Evolutionary conservation across 75 land plant genomes (phyloP), one percentile per base, ranked within the genome.

Genomic region (Adiantum capillusveneris): DNA sequence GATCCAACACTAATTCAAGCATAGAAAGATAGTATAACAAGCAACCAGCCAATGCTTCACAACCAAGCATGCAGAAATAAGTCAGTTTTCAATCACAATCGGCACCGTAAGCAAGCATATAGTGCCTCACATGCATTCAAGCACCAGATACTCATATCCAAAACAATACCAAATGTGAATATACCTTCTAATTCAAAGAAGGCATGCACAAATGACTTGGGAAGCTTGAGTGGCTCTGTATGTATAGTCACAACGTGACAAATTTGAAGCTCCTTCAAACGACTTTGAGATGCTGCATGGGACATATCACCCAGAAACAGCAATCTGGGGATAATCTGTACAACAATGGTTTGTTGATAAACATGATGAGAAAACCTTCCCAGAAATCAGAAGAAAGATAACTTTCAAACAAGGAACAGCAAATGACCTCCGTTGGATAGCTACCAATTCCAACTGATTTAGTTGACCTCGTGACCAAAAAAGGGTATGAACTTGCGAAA

Each of bases 381-480:
- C n/a, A n/a, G n/a, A n/a, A n/a, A n/a, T n/a, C n/a, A 60, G 19
- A 16, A 18, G 11, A 1, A 46, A 2, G 6, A 25, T 16, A 58
- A 36, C 41, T 18, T 13, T 27, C 0, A 39, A 45, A 53, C 58
- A 24, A 63, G 17, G 22, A 17, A 21, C 20, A 44, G 11, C 44
- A 52, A 53, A 62, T 12, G 36, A 71, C 74, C 70, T 65, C 74
- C 31, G 74, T 20, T 37, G 74, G 69, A 71, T 71, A 65, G 22
- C 70, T 67, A 11, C 37, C 27, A 58, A 71, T 50, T 34, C n/a
- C 25, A 6, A 18, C 51, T 31, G 74, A 53, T 53, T 71, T 71
- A 6, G 25, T 16, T 58, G 74, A 71, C 19, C 66, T 71, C 3
- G 70, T 58, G 31, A 71, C 48, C 12, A 71, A 46, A 59, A 71